Evolutionary conservation across 1,139 yeast genomes (phyloP), one percentile per base, ranked within the genome.

Genomic region (Protomyces inundatus): DNA sequence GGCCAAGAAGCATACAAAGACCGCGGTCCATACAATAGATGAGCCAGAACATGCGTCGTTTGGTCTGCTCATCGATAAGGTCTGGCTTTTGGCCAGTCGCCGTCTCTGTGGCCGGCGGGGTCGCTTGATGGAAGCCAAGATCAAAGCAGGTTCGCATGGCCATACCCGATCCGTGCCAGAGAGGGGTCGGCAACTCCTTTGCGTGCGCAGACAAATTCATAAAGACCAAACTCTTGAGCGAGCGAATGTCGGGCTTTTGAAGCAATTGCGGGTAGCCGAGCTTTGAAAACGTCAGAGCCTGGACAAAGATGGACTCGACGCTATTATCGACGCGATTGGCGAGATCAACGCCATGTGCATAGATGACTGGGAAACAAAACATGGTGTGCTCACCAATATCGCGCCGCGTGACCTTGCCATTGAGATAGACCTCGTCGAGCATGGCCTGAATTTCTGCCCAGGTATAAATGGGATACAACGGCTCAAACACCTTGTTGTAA

Each of bases 11-110:
- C 35, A 58, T 32, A 3, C 52, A 35, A 10, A 58, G 56, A 14
- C 62, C 62, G 10, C 62, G 55, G 32, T 58, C 62, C 35, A 58
- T 33, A n/a, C 50, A 30, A 16, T 58, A 58, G 4, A 55, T 40
- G 5, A 55, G 33, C 62, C 62, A 58, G 52, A 58, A 58, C 9
- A 58, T n/a, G 12, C 62, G 32, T 12, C 56, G 51, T 10, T 35
- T 51, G 14, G 16, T 52, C 56, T 32, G 50, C 6, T 34, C 42
- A 10, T 23, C 54, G 3, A 23, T 14, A 33, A 23, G 7, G 32
- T 35, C 33, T 9, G 35, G 9, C 7, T 45, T 35, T 3, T 36
- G 4, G 23, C 40, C 34, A n/a, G 36, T 54, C 10, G 46, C 36
- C 45, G 35, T 36, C 33, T 32, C 14, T 30, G 32, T 10, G n/a